These are phyloP conservation scores for Cadophora gregata DNA, from an alignment of 2,329 filamentous ascomycete genomes.

Conservation along the genomic window DNA sequence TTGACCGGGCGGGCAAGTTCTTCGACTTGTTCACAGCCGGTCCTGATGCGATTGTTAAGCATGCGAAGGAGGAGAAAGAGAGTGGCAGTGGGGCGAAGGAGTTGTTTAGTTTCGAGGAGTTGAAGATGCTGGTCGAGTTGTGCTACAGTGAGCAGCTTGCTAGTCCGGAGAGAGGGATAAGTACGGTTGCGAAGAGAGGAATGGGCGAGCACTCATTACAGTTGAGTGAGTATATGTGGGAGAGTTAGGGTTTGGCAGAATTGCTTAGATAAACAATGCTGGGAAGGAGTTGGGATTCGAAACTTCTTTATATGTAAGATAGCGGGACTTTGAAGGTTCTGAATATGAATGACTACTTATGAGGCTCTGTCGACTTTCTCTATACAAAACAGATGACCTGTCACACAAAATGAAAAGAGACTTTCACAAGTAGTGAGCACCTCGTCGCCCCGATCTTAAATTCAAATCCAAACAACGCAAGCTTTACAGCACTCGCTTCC, in stretches of 20 bases:
- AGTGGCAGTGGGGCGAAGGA: conserved; percentile 45
- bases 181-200: conserved; percentile 68
- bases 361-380: not conserved
- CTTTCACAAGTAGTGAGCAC: too few species aligned
- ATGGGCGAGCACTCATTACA: conserved; percentile 74
- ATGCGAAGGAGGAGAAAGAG: conserved; percentile 57
- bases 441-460: too few species aligned
- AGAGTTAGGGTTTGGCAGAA: conserved; percentile 43
- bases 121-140: conserved; percentile 69
- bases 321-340: not conserved
- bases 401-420: too few species aligned
- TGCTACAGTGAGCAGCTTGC: conserved; percentile 71
- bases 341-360: not conserved
- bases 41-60: conserved; percentile 66
- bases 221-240: conserved; percentile 77
- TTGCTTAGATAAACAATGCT: not conserved
- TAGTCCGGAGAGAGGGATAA: conserved; percentile 71
- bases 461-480: too few species aligned
- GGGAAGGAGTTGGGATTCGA: not conserved
- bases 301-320: not conserved
- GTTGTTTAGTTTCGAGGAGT: conserved; percentile 68
- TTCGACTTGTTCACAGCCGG: conserved; percentile 72
- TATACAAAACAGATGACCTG: too few species aligned
- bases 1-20: conserved; percentile 69
- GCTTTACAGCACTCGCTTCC: too few species aligned